Conservation (phyloP, 2,329 filamentous ascomycete genomes). For the Colletotrichum spinosum region DNA sequence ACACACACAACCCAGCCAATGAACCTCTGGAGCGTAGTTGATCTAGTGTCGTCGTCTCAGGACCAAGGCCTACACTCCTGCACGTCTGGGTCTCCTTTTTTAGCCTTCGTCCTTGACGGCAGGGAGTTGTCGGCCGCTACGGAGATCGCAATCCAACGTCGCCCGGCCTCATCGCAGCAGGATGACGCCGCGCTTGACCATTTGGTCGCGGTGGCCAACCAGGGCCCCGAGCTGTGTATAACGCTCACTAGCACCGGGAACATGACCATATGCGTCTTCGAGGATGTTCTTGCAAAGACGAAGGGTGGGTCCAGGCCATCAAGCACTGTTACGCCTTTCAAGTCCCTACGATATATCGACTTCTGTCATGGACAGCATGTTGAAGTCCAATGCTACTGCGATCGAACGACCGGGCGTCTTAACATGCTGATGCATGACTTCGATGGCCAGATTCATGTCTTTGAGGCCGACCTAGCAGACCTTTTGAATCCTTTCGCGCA, state of each 20-base stretch:
- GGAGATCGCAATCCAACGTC: constrained; percentile 76
- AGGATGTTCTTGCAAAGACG: constrained; percentile 81
- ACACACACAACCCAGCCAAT: constrained; percentile 77
- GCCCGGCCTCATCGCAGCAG: constrained; percentile 16
- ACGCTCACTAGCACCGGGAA: constrained; percentile 85
- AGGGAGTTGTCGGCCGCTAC: constrained; percentile 82
- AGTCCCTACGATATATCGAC: constrained; percentile 62
- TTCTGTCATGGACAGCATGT: constrained; percentile 62
- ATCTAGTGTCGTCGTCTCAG: constrained; percentile 79
- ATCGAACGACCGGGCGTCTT: constrained; percentile 71
- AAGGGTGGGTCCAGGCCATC: constrained; percentile 71
- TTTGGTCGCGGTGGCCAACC: constrained; percentile 86
- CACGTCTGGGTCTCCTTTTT: not conserved
- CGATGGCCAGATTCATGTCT: constrained; percentile 85
- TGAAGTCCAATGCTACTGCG: constrained; percentile 80
- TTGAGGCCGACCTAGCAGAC: constrained; percentile 80
- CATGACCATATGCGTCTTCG: constrained; percentile 93
- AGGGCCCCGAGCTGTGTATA: constrained; percentile 87
- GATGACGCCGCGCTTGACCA: constrained; percentile 80
- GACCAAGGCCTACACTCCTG: constrained; percentile 41
- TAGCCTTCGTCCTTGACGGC: constrained; percentile 83
- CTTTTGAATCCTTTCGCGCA: constrained; percentile 80
- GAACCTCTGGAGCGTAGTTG: constrained; percentile 83
- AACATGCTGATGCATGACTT: constrained; percentile 86
- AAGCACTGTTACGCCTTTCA: constrained; percentile 88